Base-by-base conservation (phyloP, 768 basidiomycete genomes). In the Leccinum broughii region DNA sequence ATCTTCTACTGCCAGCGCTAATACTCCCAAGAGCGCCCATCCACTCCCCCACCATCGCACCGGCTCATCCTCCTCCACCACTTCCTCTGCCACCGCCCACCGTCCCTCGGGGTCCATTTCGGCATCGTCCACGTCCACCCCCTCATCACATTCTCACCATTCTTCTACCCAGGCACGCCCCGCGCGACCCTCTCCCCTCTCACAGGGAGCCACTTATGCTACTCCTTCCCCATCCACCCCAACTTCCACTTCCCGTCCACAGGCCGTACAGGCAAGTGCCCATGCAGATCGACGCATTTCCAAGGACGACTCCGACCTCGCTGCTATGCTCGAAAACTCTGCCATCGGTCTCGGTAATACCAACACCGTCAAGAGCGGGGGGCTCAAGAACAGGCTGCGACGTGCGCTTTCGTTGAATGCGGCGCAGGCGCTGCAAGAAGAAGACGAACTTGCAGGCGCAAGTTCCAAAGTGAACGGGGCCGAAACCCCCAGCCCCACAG, bases 261-360 rank as follows among this genome's bases (percentile, higher is more conserved):
- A 74, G 64, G 52, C 68, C 62, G 64, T 75, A 35, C 72, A 66
- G 37, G 83, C 76, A 58, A 83, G 81, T 61, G 81, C 84, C 9
- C 84, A 85, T 28, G 74, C 84, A 3, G 89, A 91, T 72, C 85
- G 87, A 67, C 85, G 90, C 55, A 88, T 89, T 83, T 90, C 90
- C 22, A 82, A 83, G 61, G 88, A 90, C 73, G 89, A 91, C 67
- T 87, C 84, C 59, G 88, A 90, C 75, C 77, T 89, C 30, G 82
- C 80, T 1, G 77, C 84, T 51, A 81, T 87, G 77, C 69, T 75
- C 26, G 79, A 77, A 58, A 75, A 73, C 39, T 66, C 72, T 2
- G 72, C 79, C 20, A 73, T 80, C 6, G 81, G 83, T 55, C 67
- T 70, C 30, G 69, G 69, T 34, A 62, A 59, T 0, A 70, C 70